Evolutionary conservation across 1,284 basidiomycete species (phyloP), one percentile per base, ranked within the genome.

Genomic region (Cutaneotrichosporon daszewskae): DNA sequence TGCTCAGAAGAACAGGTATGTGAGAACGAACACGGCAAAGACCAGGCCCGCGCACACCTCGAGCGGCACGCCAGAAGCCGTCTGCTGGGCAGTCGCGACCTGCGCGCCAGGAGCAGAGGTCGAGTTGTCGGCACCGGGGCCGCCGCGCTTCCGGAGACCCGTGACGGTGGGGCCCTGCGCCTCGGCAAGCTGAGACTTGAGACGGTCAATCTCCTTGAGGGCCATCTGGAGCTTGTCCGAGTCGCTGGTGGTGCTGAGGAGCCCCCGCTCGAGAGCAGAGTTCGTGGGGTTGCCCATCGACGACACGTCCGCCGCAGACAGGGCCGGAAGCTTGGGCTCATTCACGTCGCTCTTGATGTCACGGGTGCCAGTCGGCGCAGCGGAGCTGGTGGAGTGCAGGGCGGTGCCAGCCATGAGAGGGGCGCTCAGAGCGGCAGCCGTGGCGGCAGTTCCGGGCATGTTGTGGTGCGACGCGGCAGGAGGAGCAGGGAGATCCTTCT

Each of bases 1-100:
- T 26, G 8, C 25, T 62, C 48, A 76, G 62, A 76, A 74, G 70
- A 76, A 75, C 50, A 76, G 61, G 52, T 76, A 78, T 33, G 77
- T 78, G 55, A 79, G 62, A 33, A 76, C 71, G 57, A 79, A 78
- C 22, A 77, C 76, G n/a, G 70, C 76, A 35, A 76, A 67, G 9
- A 72, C 69, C 40, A 78, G 65, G 12, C 68, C 76, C 5, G 72
- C 76, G 7, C 76, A 74, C 29, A 77, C 72, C 66, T 77, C 75
- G 34, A 77, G 58, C 3, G 77, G 75, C 3, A 79, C 74, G 32
- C 76, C 76, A 10, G 51, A 25, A 4, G 40, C 32, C 28, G 32
- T 11, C 39, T 26, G 19, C 32, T 35, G 12, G 6, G 32, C 14
- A 10, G 57, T 51, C 33, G 58, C 57, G 26, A 55, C 47, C 48